phyloP scores from a whole-genome alignment of 495 filamentous ascomycete genomes.

The Daldinia concentrica region DNA sequence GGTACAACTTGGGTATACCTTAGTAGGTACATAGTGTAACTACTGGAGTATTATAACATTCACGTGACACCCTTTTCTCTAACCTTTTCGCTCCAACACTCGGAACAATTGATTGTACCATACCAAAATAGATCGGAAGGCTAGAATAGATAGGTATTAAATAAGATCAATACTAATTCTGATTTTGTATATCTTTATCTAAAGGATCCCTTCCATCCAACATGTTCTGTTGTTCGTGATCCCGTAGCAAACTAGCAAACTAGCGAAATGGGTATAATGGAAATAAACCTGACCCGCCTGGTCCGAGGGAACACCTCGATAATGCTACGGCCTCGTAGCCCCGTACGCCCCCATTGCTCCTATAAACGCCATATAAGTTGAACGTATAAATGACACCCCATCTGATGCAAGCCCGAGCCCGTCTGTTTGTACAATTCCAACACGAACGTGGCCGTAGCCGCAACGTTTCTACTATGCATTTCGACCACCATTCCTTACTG shows the following conservation, averaged over 20 bases:
- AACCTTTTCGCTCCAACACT: not conserved
- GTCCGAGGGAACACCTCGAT: not conserved
- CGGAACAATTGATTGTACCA: too few species aligned
- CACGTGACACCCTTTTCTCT: not conserved
- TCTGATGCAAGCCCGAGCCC: not conserved
- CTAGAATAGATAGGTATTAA: too few species aligned
- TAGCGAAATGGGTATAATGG: constrained; percentile 36
- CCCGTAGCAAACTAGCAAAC: constrained; percentile 15
- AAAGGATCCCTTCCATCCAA: not conserved
- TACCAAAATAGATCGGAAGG: too few species aligned
- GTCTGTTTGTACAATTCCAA: constrained; percentile 13
- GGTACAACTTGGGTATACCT: not conserved
- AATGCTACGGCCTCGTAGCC: constrained; percentile 9
- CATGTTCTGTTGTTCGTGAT: constrained; percentile 6
- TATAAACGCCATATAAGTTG: constrained; percentile 24
- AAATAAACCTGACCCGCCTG: constrained; percentile 24
- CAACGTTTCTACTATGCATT: not conserved
- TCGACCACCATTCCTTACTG: constrained; percentile 17
- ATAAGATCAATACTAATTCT: not conserved
- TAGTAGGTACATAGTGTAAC: not conserved
- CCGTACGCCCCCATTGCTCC: not conserved
- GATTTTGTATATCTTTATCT: not conserved
- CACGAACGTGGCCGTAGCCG: not conserved
- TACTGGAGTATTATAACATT: not conserved
- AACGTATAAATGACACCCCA: not conserved